Evolutionary conservation across 2,329 filamentous ascomycete genomes (phyloP).

Genomic region (Xylaria digitata): DNA sequence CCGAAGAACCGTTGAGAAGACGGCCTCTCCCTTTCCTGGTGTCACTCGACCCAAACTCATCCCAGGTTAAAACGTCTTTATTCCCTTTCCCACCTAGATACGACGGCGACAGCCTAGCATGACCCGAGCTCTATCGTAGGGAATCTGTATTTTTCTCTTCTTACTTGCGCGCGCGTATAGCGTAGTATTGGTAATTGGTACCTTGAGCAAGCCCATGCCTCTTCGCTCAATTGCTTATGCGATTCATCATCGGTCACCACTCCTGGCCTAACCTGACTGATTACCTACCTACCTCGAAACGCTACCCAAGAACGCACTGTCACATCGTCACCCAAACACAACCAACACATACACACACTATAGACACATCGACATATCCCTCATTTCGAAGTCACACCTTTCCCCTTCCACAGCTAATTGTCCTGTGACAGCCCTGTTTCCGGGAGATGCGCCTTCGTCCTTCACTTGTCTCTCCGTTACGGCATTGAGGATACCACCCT

Average conservation of each 20-base stretch:
- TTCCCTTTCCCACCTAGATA: conserved; percentile 30
- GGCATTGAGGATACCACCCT: conserved; percentile 42
- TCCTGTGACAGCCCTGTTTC: conserved; percentile 34
- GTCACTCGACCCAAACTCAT: conserved; percentile 29
- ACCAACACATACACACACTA: not conserved
- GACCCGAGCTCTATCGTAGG: conserved; percentile 11
- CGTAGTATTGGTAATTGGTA: conserved; percentile 6
- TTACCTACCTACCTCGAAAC: conserved; percentile 10
- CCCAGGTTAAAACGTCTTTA: conserved; percentile 32
- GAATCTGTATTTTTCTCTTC: conserved; percentile 9
- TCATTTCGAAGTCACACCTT: conserved; percentile 17
- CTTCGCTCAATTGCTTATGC: conserved; percentile 23
- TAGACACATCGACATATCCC: conserved; percentile 6
- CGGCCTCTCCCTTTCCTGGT: conserved; percentile 31
- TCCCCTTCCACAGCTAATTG: conserved; percentile 13
- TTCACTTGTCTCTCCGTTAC: conserved; percentile 25
- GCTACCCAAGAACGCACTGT: conserved; percentile 9
- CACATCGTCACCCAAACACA: conserved; percentile 9
- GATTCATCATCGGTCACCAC: conserved; percentile 23
- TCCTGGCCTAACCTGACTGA: conserved; percentile 17
- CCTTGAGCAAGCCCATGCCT: conserved; percentile 18
- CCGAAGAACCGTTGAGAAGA: conserved; percentile 35
- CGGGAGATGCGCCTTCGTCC: conserved; percentile 29
- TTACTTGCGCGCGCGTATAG: conserved; percentile 19
- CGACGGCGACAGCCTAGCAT: conserved; percentile 23